Percentiles rank a stretch among this genome's conserved stretches.
Evolutionary conservation across 169 alveolate genomes (phyloP).

Genomic region (Cryptosporidium sp.): DNA sequence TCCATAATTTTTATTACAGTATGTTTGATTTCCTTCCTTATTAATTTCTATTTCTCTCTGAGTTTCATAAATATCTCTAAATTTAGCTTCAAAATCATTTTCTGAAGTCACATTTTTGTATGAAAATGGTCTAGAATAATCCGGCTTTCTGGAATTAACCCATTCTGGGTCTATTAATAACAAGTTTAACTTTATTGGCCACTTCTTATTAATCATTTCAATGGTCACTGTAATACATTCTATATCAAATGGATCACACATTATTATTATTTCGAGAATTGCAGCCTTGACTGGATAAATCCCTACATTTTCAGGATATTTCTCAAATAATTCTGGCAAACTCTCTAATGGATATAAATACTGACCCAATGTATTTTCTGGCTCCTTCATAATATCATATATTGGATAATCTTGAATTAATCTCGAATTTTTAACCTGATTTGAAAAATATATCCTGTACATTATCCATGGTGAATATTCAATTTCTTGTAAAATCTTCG

Average conservation of each 20-base stretch:
- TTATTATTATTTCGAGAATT: conserved; percentile 15
- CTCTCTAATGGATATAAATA: conserved; percentile 41
- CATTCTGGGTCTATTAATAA: conserved; percentile 67
- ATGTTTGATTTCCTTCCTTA: neutral
- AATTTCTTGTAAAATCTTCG: neutral
- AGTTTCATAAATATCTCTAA: neutral
- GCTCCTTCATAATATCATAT: conserved; percentile 71
- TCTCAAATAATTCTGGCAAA: conserved; percentile 38
- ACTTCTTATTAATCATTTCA: conserved; percentile 40
- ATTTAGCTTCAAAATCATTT: conserved; percentile 29
- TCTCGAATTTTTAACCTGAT: conserved; percentile 14
- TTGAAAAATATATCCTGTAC: conserved; percentile 49
- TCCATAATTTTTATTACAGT: conserved; percentile 1
- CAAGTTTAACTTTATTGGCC: conserved; percentile 57
- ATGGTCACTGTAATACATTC: conserved; percentile 56
- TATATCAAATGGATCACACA: conserved; percentile 74
- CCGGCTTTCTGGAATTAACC: conserved; percentile 48
- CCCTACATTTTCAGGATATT: conserved; percentile 35
- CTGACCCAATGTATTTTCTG: conserved; percentile 60
- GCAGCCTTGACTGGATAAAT: conserved; percentile 67
- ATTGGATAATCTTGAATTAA: conserved; percentile 21
- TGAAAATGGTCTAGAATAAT: conserved; percentile 24
- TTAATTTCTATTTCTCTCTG: neutral
- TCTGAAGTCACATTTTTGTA: conserved; percentile 41
- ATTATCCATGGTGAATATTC: conserved; percentile 74